Percentiles rank a stretch among this genome's conserved stretches.
phyloP scores from a whole-genome alignment of 371 early-diverging fungal species.

The Lichtheimia ramosa region DNA sequence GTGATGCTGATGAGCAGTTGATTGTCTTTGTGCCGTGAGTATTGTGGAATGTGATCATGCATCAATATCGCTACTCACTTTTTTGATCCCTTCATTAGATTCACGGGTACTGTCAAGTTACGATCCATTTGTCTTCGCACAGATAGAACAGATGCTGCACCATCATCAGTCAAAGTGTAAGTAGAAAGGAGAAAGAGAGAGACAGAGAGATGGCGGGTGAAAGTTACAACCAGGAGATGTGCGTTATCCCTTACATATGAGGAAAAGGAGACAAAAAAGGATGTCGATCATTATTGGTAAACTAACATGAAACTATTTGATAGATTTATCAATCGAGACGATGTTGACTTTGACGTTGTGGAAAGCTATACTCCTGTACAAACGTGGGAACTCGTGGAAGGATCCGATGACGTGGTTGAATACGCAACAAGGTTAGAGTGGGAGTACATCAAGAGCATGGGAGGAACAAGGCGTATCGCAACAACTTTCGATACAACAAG shows the following conservation, averaged over 20 bases:
- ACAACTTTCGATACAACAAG: no score
- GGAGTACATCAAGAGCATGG: no score
- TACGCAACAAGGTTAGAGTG: conserved; percentile 55
- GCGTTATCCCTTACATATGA: no score
- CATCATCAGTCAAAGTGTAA: conserved; percentile 78
- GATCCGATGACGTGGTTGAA: conserved; percentile 61
- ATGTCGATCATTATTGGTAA: neutral
- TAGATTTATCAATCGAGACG: conserved; percentile 87
- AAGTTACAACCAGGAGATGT: neutral
- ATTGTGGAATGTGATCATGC: neutral
- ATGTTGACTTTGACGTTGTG: conserved; percentile 88
- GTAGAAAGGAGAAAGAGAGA: conserved; percentile 6
- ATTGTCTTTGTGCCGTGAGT: conserved; percentile 86
- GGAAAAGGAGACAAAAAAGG: no score
- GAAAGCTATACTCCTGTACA: conserved; percentile 70
- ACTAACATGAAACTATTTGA: neutral
- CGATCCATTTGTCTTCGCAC: conserved; percentile 83
- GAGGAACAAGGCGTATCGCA: no score
- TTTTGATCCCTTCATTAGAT: conserved; percentile 40
- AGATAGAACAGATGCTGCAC: conserved; percentile 66
- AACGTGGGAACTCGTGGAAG: conserved; percentile 77
- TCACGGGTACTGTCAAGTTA: conserved; percentile 87
- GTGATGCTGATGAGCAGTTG: conserved; percentile 90
- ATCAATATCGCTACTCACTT: neutral
- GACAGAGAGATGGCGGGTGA: neutral